These are phyloP conservation scores for Globisporangium spinosum DNA, from an alignment of 352 stramenopile genomes.

Conservation along the genomic window DNA sequence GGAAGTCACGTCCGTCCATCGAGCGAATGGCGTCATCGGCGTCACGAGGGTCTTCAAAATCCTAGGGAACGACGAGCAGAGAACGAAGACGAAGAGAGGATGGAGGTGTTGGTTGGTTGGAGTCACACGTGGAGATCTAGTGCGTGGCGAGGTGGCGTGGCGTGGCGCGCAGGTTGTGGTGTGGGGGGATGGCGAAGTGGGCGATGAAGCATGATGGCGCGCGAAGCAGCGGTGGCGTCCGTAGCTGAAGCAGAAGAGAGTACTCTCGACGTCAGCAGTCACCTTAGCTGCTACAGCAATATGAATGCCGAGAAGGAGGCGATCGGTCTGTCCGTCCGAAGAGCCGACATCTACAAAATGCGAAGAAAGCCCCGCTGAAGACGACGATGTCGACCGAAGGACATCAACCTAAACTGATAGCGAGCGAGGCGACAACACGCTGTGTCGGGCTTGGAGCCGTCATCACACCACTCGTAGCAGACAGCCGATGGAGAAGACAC, in stretches of 20 bases:
- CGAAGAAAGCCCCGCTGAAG: not conserved
- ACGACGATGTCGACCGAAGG: conserved; percentile 2
- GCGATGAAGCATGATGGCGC: conserved; percentile 21
- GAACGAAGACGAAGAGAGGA: conserved; percentile 38
- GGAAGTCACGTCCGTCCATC: conserved; percentile 84
- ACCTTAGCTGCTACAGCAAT: not conserved
- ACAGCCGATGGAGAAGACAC: not conserved
- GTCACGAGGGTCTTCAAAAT: conserved; percentile 88
- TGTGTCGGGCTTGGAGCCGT: not conserved
- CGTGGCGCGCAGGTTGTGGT: conserved; percentile 9
- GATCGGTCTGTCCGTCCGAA: not conserved
- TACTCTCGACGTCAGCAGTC: not conserved
- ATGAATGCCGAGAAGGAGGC: not conserved
- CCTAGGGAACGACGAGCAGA: conserved; percentile 63
- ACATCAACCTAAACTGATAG: not conserved
- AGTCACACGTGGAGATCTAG: conserved; percentile 22
- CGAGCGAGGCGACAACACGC: not conserved
- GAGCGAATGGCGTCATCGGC: conserved; percentile 84
- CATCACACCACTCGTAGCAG: not conserved
- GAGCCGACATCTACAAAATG: not conserved
- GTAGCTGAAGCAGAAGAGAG: not conserved
- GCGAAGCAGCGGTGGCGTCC: not conserved
- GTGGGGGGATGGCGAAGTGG: conserved; percentile 12
- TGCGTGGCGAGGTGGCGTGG: conserved; percentile 17
- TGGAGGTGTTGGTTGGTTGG: conserved; percentile 42